Evolutionary conservation across 805 yeast species (phyloP), one percentile per base, ranked within the genome.

Genomic region (Barnettozyma populi): DNA sequence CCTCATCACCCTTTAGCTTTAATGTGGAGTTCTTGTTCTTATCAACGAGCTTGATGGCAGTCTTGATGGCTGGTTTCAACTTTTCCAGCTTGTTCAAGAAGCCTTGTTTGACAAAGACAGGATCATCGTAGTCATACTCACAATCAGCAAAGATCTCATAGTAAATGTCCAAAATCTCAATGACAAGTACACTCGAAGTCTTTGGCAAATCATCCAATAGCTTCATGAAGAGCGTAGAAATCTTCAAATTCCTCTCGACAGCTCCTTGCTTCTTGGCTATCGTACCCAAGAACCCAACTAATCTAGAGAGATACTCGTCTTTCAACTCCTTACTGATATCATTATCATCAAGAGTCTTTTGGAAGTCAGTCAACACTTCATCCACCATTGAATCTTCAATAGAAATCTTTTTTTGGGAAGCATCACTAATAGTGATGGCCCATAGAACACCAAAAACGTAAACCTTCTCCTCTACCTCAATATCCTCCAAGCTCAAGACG

Each of bases 131-230:
- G 14, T 71, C 75, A 56, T 73, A 84, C 5, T 63, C 68, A 34
- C 75, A 75, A 66, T 94, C 98, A 13, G 86, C 86, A 66, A 84
- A 94, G 7, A 90, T 71, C 50, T 89, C 97, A 64, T 80, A 88
- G 6, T 90, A 58, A 2, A 78, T 69, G 57, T 87, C 84, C 20
- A 87, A 64, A 23, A 83, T 68, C 51, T 84, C 92, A 36, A 80
- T 64, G 5, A 80, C 66, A 10, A 80, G 63, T 50, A 70, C 74
- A 1, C 71, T 61, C 1, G 69, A 59, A 3, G 65, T 52, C 18
- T 57, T 51, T 14, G 63, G 63, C 14, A 63, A 50, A 20, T 41
- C 36, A 7, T 50, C 43, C 11, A 75, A 50, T 50, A 66, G 47
- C 36, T 61, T 55, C 45, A 71, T 36, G 32, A 81, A 65, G 52